These are phyloP conservation scores for Solanum microdontum DNA, from an alignment of 257 asterid genomes.

Conservation along the genomic window DNA sequence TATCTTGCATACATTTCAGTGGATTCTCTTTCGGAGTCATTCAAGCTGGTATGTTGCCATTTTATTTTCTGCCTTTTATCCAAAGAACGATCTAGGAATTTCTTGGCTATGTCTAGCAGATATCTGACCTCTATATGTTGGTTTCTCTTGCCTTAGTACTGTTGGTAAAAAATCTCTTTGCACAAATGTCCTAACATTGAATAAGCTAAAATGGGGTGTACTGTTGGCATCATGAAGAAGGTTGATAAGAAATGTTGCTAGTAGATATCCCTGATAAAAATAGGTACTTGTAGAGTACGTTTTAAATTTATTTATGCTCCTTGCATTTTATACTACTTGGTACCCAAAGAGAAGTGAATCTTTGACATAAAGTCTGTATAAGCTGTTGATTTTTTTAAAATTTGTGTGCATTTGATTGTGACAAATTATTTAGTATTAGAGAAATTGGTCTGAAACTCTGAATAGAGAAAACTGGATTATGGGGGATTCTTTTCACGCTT, in stretches of 20 bases:
- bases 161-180: not conserved
- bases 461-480: not conserved
- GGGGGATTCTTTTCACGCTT: not conserved
- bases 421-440: not conserved
- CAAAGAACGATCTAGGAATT: not conserved
- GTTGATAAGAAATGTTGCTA: not conserved
- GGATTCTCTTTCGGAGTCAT: slow-evolving; percentile 75
- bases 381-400: not conserved
- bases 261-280: not conserved
- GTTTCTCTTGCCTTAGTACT: not conserved
- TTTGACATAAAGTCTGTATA: not conserved
- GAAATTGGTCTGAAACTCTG: not conserved
- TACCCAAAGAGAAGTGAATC: not conserved
- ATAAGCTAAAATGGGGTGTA: not conserved
- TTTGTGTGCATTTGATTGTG: not conserved
- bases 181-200: not conserved
- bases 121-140: not conserved
- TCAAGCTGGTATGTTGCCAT: slow-evolving; percentile 63
- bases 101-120: not conserved
- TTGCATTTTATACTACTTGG: not conserved
- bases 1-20: slow-evolving; percentile 88
- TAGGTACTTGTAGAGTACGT: not conserved
- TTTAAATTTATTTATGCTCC: not conserved
- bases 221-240: not conserved
- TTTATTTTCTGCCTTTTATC: not conserved